Conservation (phyloP, 768 basidiomycete species). For the Rhizopogon roseolus region DNA sequence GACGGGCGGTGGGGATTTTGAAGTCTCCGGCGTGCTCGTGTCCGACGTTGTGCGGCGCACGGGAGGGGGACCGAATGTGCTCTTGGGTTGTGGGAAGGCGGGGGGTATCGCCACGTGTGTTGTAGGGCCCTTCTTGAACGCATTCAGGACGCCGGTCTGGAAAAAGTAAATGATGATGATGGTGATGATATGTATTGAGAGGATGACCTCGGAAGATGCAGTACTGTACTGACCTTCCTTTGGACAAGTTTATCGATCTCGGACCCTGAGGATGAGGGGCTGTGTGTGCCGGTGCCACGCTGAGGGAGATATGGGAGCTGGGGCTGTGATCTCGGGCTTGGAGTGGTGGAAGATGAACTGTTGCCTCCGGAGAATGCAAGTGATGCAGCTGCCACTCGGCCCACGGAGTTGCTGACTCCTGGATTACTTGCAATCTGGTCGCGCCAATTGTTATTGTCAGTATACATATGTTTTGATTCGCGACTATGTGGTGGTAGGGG, state of each 20-base stretch:
- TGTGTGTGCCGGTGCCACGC: conserved; percentile 11
- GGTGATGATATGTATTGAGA: neutral
- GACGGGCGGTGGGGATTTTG: conserved; percentile 21
- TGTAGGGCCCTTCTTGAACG: conserved; percentile 28
- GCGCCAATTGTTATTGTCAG: neutral
- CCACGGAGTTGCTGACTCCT: conserved; percentile 38
- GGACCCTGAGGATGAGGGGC: conserved; percentile 16
- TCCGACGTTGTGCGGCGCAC: conserved; percentile 30
- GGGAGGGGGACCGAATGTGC: conserved; percentile 50
- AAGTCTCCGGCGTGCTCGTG: conserved; percentile 4
- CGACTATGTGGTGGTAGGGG: neutral
- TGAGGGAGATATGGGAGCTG: conserved; percentile 13
- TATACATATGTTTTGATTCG: neutral
- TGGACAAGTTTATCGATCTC: conserved; percentile 23
- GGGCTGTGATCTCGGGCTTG: neutral
- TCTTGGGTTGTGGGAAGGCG: conserved; percentile 40
- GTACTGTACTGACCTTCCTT: conserved; percentile 21
- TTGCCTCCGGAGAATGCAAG: conserved; percentile 32
- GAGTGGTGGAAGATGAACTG: neutral
- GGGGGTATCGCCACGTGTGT: conserved; percentile 33
- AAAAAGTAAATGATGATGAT: neutral
- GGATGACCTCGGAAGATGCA: conserved; percentile 23
- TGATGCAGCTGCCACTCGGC: conserved; percentile 56
- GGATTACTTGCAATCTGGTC: conserved; percentile 30
- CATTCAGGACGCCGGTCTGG: conserved; percentile 16